Conservation (phyloP, 202 grass and related monocot species). For the Brachypodium distachyon region DNA sequence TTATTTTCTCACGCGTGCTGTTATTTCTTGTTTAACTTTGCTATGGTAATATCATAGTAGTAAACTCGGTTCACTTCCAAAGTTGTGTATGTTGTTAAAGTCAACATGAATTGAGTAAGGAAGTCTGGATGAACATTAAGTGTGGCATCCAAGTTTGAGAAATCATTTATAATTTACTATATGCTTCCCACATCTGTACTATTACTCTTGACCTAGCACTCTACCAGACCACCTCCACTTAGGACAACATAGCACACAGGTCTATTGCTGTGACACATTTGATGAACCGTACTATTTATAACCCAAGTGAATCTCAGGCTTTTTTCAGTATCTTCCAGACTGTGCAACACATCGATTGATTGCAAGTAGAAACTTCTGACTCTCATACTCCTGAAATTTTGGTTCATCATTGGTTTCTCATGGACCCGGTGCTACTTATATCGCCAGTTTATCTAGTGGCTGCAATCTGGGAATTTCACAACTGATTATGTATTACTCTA, state of each 20-base stretch:
- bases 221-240: background rate
- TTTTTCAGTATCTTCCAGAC: background rate
- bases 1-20: background rate
- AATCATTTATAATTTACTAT: background rate
- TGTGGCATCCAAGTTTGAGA: background rate
- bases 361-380: background rate
- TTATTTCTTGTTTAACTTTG: background rate
- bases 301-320: background rate
- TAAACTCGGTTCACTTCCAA: background rate
- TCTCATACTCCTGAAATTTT: background rate
- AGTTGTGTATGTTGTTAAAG: background rate
- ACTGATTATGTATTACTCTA: background rate
- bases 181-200: background rate
- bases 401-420: background rate
- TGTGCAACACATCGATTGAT: background rate
- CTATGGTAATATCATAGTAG: background rate
- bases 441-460: background rate
- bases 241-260: background rate
- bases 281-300: background rate
- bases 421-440: background rate
- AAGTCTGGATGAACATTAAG: background rate
- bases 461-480: conserved; percentile 8
- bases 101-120: background rate
- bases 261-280: background rate
- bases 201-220: background rate